Evolutionary conservation across 371 early-diverging fungal species (phyloP).

Genomic region (Dichotomocladium elegans): DNA sequence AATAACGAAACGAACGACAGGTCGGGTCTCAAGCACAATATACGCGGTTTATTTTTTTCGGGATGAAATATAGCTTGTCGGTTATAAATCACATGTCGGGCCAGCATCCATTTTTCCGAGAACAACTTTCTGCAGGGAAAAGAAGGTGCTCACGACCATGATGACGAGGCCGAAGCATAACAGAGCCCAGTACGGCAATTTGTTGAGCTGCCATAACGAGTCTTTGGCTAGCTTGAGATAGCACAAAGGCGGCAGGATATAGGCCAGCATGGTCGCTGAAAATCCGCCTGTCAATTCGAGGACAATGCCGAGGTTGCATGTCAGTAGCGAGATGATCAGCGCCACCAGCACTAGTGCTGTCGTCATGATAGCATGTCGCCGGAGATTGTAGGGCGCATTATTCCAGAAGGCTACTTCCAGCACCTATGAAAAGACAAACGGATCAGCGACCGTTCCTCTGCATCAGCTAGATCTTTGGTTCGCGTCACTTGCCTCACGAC

Average conservation of each 20-base stretch:
- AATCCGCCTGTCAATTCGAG: conserved; percentile 77
- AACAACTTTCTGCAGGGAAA: conserved; percentile 35
- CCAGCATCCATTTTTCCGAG: background rate
- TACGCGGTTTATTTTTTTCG: too few relatives aligned
- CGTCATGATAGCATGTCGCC: conserved; percentile 60
- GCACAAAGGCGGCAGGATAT: conserved; percentile 71
- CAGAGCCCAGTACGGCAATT: conserved; percentile 59
- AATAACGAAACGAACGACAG: too few relatives aligned
- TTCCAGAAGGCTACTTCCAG: conserved; percentile 62
- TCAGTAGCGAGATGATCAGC: conserved; percentile 57
- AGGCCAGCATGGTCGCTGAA: conserved; percentile 78
- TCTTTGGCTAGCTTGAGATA: conserved; percentile 63
- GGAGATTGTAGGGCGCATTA: conserved; percentile 38
- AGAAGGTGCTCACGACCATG: conserved; percentile 65
- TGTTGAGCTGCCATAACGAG: conserved; percentile 42
- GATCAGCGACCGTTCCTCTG: too few relatives aligned
- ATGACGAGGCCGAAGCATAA: conserved; percentile 62
- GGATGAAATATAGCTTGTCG: too few relatives aligned
- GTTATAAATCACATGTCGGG: conserved; percentile 8
- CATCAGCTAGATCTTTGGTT: background rate
- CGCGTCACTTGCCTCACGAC: conserved; percentile 58
- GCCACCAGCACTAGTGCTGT: conserved; percentile 53
- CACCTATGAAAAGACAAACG: too few relatives aligned
- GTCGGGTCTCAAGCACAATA: too few relatives aligned
- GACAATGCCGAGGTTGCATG: conserved; percentile 71